A percentile compares a stretch with the other conserved stretches of the same genome.
phyloP scores from a whole-genome alignment of 2,329 filamentous ascomycete genomes.

The Cryphonectria naterciae region DNA sequence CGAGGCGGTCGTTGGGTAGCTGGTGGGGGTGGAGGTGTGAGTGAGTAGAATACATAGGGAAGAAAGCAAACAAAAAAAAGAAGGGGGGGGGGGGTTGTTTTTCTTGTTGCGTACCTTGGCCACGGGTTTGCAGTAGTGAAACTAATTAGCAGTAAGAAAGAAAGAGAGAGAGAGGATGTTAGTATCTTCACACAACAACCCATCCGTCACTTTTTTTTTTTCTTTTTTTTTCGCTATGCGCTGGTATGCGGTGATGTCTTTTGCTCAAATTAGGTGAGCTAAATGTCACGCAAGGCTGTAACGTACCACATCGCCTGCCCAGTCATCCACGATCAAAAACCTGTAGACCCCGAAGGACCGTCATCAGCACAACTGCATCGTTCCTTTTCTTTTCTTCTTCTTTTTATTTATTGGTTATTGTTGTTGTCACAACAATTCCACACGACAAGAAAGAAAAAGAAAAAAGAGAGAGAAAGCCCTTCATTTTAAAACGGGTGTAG shows the following conservation, averaged over 20 bases:
- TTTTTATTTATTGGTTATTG: no score
- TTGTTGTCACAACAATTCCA: not conserved
- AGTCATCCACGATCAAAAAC: slow-evolving; percentile 73
- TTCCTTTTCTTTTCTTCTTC: not conserved
- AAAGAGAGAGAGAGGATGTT: not conserved
- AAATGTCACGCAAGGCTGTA: slow-evolving; percentile 21
- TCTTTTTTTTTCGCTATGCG: not conserved
- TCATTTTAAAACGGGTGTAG: no score
- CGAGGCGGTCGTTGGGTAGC: slow-evolving; percentile 66
- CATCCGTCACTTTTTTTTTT: not conserved
- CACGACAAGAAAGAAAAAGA: no score
- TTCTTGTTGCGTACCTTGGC: slow-evolving; percentile 48
- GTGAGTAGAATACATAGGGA: not conserved
- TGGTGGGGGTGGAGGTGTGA: slow-evolving; percentile 1
- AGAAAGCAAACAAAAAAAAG: no score
- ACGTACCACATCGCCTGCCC: slow-evolving; percentile 56
- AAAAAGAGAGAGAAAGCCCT: not conserved
- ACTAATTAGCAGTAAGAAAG: slow-evolving; percentile 53
- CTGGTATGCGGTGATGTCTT: slow-evolving; percentile 40
- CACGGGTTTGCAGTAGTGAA: slow-evolving; percentile 74
- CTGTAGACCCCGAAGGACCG: not conserved
- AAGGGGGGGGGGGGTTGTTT: no score
- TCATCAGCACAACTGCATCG: slow-evolving; percentile 2
- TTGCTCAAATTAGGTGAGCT: not conserved
- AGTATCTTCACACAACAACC: not conserved